Evolutionary conservation across 2,329 filamentous ascomycete genomes (phyloP).

Genomic region (Diaporthe batatas): DNA sequence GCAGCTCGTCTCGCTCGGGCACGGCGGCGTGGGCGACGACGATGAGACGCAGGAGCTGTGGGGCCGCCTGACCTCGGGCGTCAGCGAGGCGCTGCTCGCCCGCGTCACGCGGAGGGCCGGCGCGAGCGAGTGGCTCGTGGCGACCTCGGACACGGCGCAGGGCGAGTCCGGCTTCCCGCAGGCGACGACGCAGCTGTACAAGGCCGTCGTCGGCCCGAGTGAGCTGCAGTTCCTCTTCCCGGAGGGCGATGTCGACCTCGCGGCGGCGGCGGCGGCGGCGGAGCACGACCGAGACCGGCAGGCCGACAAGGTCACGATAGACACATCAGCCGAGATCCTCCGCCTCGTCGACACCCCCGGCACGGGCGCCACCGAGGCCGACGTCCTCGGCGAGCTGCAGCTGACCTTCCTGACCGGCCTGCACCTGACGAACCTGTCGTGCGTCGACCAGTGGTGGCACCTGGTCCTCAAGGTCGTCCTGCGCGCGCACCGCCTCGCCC

Average conservation of each 20-base stretch:
- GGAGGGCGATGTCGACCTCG: conserved; percentile 59
- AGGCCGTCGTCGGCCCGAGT: conserved; percentile 48
- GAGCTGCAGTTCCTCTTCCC: conserved; percentile 64
- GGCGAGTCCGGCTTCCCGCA: conserved; percentile 57
- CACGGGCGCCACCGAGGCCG: conserved; percentile 51
- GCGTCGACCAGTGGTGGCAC: conserved; percentile 74
- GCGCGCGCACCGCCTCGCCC: conserved; percentile 61
- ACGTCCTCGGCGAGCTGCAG: conserved; percentile 71
- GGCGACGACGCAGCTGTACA: conserved; percentile 53
- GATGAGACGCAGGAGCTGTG: conserved; percentile 58
- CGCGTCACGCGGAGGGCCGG: conserved; percentile 60
- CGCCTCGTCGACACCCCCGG: conserved; percentile 53
- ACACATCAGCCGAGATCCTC: conserved; percentile 62
- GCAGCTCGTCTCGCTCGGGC: conserved; percentile 60
- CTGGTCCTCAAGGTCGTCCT: conserved; percentile 66
- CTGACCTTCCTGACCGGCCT: conserved; percentile 70
- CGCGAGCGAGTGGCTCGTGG: conserved; percentile 63
- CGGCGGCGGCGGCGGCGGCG: conserved; percentile 42
- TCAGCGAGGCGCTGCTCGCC: conserved; percentile 60
- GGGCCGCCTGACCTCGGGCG: conserved; percentile 63
- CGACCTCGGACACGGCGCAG: conserved; percentile 65
- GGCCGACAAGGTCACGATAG: too few relatives aligned
- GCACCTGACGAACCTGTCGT: conserved; percentile 69
- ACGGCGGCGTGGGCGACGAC: conserved; percentile 48
- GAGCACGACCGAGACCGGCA: too few relatives aligned